Conservation (phyloP, 192 early-diverging fungal genomes). For the Cladochytrium replicatum region DNA sequence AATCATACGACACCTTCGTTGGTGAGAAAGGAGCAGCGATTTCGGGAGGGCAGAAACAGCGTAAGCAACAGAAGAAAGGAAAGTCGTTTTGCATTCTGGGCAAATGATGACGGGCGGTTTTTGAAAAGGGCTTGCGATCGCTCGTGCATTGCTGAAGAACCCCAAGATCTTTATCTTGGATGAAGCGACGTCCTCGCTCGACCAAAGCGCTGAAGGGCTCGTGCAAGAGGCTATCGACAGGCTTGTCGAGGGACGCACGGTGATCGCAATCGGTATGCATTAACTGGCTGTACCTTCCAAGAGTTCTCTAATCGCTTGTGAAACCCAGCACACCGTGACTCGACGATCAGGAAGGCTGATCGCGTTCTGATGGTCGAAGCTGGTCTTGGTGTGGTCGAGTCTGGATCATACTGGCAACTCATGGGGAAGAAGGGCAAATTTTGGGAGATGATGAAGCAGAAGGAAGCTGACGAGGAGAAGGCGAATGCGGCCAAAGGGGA, state of each 20-base stretch:
- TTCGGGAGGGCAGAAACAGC: constrained; percentile 62
- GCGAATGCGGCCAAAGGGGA: too few species aligned
- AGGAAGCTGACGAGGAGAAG: too few species aligned
- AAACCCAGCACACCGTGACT: constrained; percentile 56
- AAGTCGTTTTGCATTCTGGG: constrained; percentile 78
- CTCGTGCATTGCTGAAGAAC: constrained; percentile 28
- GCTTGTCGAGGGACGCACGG: constrained; percentile 48
- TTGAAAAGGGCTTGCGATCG: too few species aligned
- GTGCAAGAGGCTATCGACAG: constrained; percentile 36
- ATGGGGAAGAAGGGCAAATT: too few species aligned
- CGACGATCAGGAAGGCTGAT: constrained; percentile 49
- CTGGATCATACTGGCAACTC: too few species aligned
- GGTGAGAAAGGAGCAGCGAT: constrained; percentile 76
- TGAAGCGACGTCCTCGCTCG: constrained; percentile 70
- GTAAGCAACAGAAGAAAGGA: constrained; percentile 85
- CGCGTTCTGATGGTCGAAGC: constrained; percentile 25
- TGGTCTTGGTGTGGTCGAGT: too few species aligned
- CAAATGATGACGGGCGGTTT: too few species aligned
- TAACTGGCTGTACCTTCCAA: too few species aligned
- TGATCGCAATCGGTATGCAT: constrained; percentile 28
- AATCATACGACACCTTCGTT: constrained; percentile 75
- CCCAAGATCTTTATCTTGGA: constrained; percentile 75
- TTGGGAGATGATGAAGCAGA: too few species aligned
- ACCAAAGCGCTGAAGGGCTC: constrained; percentile 42
- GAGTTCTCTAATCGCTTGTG: too few species aligned